Conservation (phyloP, 495 filamentous ascomycete genomes). For the Neurospora africana region DNA sequence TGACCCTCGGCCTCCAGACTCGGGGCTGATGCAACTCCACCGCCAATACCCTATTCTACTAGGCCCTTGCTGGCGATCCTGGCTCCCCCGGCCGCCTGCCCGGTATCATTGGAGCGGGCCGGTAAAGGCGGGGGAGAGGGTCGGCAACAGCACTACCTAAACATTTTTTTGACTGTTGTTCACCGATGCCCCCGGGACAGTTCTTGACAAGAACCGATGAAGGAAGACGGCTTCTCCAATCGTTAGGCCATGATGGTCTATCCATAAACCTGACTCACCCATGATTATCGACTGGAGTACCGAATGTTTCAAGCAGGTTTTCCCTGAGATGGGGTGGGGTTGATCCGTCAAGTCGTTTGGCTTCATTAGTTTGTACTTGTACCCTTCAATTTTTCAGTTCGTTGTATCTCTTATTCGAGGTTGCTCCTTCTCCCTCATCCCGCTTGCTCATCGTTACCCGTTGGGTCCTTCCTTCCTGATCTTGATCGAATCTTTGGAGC, state of each 20-base stretch:
- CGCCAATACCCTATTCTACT: neutral
- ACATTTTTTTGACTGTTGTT: neutral
- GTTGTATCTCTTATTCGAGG: neutral
- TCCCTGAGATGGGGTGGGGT: neutral
- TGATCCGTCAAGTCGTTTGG: neutral
- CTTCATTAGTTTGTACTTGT: neutral
- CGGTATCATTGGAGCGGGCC: neutral
- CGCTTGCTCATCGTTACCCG: neutral
- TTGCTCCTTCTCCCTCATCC: neutral
- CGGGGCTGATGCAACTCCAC: neutral
- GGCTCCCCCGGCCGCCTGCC: neutral
- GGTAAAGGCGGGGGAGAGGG: neutral
- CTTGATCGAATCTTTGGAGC: neutral
- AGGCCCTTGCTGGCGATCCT: neutral
- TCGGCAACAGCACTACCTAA: neutral
- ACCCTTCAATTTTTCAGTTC: neutral
- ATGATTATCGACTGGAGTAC: neutral
- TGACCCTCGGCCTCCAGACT: neutral
- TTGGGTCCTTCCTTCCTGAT: neutral
- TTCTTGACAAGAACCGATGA: neutral
- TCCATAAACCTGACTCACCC: neutral
- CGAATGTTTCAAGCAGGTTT: neutral
- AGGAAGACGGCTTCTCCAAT: neutral
- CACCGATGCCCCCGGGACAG: neutral
- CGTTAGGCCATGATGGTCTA: neutral